A percentile compares a stretch with the other conserved stretches of the same genome.
Evolutionary conservation across 176 grass and related monocot species (phyloP).

Genomic region (Rhipidocladum racemiflorum): DNA sequence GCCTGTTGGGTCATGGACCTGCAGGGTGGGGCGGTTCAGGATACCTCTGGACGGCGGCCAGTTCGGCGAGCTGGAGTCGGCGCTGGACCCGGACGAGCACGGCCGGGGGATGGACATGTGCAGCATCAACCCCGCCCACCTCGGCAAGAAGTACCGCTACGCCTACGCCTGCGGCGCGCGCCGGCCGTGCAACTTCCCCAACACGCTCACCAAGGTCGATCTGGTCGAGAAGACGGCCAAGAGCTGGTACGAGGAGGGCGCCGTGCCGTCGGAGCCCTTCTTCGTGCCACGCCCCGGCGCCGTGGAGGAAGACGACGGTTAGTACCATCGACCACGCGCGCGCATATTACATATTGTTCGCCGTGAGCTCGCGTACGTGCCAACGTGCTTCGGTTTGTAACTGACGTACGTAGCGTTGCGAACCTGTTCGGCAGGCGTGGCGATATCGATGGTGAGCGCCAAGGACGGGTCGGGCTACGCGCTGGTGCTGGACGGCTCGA

Average conservation of each 20-base stretch:
- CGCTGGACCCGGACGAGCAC: slow-evolving; percentile 82
- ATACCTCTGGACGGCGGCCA: slow-evolving; percentile 85
- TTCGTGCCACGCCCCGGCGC: slow-evolving; percentile 85
- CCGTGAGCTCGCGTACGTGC: background rate
- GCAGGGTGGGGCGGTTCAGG: slow-evolving; percentile 83
- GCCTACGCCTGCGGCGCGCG: slow-evolving; percentile 83
- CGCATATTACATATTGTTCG: too few species aligned
- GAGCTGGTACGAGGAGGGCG: slow-evolving; percentile 88
- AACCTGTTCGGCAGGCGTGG: slow-evolving; percentile 44
- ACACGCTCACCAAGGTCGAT: slow-evolving; percentile 95
- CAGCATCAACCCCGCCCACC: slow-evolving; percentile 81
- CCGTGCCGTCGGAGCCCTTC: slow-evolving; percentile 89
- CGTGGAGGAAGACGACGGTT: slow-evolving; percentile 83
- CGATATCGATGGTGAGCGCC: slow-evolving; percentile 87
- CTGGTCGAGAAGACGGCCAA: slow-evolving; percentile 75
- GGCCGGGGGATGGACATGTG: slow-evolving; percentile 96
- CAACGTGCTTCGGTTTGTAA: background rate
- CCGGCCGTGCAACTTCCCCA: slow-evolving; percentile 98
- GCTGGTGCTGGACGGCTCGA: slow-evolving; percentile 72
- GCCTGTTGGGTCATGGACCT: background rate
- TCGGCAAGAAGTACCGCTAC: slow-evolving; percentile 86
- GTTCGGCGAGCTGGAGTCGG: slow-evolving; percentile 61
- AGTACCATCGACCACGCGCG: background rate
- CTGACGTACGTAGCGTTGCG: background rate
- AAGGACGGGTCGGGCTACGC: slow-evolving; percentile 79